phyloP scores from a whole-genome alignment of 768 basidiomycete species.

The Boletus tylopilopsis region DNA sequence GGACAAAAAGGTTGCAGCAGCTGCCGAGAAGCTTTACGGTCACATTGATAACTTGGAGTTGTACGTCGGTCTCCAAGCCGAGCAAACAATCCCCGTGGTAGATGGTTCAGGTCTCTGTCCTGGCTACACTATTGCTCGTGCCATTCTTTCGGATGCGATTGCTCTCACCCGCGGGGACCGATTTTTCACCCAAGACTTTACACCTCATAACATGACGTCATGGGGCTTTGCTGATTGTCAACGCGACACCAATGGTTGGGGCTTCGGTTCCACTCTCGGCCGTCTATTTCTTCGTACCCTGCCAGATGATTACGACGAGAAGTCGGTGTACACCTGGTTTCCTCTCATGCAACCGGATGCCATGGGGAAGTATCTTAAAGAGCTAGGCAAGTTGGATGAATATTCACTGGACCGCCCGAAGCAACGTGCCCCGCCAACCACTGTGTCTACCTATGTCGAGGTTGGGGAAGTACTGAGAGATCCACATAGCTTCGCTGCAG shows the following conservation, averaged over 20 bases:
- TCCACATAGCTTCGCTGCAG: slow-evolving; percentile 40
- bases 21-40: slow-evolving; percentile 76
- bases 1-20: slow-evolving; percentile 58
- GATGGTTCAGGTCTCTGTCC: slow-evolving; percentile 85
- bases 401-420: slow-evolving; percentile 57
- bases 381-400: slow-evolving; percentile 48
- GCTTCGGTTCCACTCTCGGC: slow-evolving; percentile 68
- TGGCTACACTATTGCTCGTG: slow-evolving; percentile 80
- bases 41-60: slow-evolving; percentile 75
- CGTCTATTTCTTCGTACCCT: slow-evolving; percentile 71
- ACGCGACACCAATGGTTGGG: slow-evolving; percentile 64
- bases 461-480: slow-evolving; percentile 52
- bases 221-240: slow-evolving; percentile 87
- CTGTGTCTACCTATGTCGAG: slow-evolving; percentile 45
- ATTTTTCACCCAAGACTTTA: slow-evolving; percentile 78
- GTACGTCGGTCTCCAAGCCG: slow-evolving; percentile 78
- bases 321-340: slow-evolving; percentile 82
- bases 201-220: slow-evolving; percentile 73
- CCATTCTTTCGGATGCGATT: slow-evolving; percentile 83
- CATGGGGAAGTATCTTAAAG: slow-evolving; percentile 58
- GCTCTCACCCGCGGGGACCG: slow-evolving; percentile 84
- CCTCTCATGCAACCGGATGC: slow-evolving; percentile 76
- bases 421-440: slow-evolving; percentile 20
- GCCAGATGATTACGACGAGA: slow-evolving; percentile 62
- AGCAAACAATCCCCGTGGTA: slow-evolving; percentile 68